Base-by-base conservation (phyloP, 1,139 yeast genomes). In the Saccharomyces hybrid region DNA sequence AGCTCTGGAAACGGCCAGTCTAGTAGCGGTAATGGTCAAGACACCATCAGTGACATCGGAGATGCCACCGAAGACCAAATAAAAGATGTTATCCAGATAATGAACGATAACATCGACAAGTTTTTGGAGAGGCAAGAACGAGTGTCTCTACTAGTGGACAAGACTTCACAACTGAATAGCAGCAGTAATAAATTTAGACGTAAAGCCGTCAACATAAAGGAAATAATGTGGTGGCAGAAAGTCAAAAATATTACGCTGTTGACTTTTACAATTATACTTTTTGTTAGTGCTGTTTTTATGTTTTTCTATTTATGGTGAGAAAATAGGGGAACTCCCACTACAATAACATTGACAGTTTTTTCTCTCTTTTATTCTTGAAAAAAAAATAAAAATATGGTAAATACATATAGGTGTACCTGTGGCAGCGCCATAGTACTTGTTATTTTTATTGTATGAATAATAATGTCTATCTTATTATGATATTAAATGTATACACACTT, bases 81-180 rank as follows among this genome's bases (percentile, higher is more conserved):
- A 42, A 64, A 67, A 49, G 67, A 69, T 31, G 63, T 71, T 12
- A 62, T 70, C 26, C 78, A 77, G 52, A 71, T 84, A 51, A 84
- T 84, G 89, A 79, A 82, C 64, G 88, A 83, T 57, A 84, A 84
- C 63, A 83, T 84, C 55, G 84, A 81, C 62, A 81, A 80, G 64
- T 74, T 90, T 27, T 74, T 90, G 64, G 83, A 83, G 64, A 78
- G 97, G 55, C 96, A 96, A 11, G 96, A 89, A 64, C 78, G 88
- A 56, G 82, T 90, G 57, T 82, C 83, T 59, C 71, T 80, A 51
- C 75, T 90, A 58, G 95, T 89, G 16, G 87, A 85, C 67, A 90
- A 90, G 67, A 89, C 96, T 1, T 88, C 87, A 60, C 76, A 84
- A 54, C 77, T 89, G 70, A 88, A 86, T 60, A 77, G 79, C 29